Evolutionary conservation across 2,329 filamentous ascomycete genomes (phyloP), one percentile per base, ranked within the genome.

Genomic region (Mariannaea elegans): DNA sequence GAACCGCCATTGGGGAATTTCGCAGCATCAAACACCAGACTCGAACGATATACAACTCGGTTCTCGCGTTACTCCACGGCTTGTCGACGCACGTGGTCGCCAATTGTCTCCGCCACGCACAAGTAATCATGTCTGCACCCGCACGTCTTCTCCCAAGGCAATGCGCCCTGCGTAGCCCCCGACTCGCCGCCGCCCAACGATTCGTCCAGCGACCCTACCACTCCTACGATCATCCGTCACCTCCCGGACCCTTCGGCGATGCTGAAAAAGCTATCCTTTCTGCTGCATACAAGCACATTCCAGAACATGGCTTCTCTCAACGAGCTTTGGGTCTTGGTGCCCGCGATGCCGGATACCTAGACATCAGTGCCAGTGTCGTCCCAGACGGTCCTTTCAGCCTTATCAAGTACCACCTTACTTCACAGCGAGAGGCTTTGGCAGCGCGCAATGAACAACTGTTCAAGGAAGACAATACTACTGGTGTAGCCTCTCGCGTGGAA

Each of bases 301-400:
- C 93, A 16, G 76, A 84, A 49, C 85, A 93, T 74, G 95, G 95
- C 73, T 99, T 98, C 82, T 92, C 92, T 0, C 79, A 83, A 47
- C 82, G 86, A 18, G 82, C 94, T 1, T 83, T 99, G 9, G 85
- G 86, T 41, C 84, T 91, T 19, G 95, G 94, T 62, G 92, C 92
- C 61, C 88, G 88, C 71, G 93, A 97, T 71, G 88, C 89, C 16
- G 93, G 94, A 42, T 97, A 94, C 75, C 87, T 93, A 51, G 92
- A 95, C 73, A 93, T 94, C 59, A 94, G 92, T 59, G 87, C 91
- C 9, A 94, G 93, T 71, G 81, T 97, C 18, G 87, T 99, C 56
- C 88, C 92, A 1, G 84, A 89, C 39, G 92, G 92, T 7, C 85
- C 89, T 19, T 97, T 97, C 78, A 90, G 91, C 68, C 83, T 99